Conservation (phyloP, 2,329 filamentous ascomycete species). For the Penicillium psychrosexuale region DNA sequence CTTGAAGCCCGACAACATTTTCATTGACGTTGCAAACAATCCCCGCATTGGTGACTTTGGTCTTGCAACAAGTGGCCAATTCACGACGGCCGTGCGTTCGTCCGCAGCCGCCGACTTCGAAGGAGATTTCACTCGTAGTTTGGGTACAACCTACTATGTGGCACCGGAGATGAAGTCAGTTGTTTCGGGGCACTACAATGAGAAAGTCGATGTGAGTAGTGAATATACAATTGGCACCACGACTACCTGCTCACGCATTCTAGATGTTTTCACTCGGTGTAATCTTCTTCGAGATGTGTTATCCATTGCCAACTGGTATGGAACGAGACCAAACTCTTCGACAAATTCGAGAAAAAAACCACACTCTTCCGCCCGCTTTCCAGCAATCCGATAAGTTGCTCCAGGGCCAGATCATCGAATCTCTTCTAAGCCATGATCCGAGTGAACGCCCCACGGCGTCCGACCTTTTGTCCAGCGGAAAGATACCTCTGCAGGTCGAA, state of each 20-base stretch:
- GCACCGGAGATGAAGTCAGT: constrained; percentile 84
- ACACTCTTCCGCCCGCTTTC: constrained; percentile 71
- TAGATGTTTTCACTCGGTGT: constrained; percentile 93
- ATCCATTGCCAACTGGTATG: constrained; percentile 59
- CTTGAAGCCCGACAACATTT: constrained; percentile 95
- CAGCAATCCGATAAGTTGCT: constrained; percentile 62
- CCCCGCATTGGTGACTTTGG: constrained; percentile 97
- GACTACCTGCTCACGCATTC: constrained; percentile 9
- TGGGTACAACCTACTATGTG: constrained; percentile 83
- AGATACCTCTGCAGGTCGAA: constrained; percentile 86
- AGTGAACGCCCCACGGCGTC: constrained; percentile 76
- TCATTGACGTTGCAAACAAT: constrained; percentile 85
- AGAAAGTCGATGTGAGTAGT: constrained; percentile 77
- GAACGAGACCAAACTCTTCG: constrained; percentile 65
- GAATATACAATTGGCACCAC: background rate
- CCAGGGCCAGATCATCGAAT: constrained; percentile 74
- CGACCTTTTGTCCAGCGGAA: constrained; percentile 79
- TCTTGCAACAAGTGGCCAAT: constrained; percentile 81
- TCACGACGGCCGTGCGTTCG: constrained; percentile 40
- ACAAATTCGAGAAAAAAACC: constrained; percentile 63
- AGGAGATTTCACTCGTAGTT: constrained; percentile 51
- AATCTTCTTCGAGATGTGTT: constrained; percentile 98
- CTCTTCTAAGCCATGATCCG: constrained; percentile 77
- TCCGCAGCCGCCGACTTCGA: constrained; percentile 37
- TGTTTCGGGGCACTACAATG: constrained; percentile 74